Evolutionary conservation across 1,284 basidiomycete species (phyloP), one percentile per base, ranked within the genome.

Genomic region (Vanrija pseudolonga): DNA sequence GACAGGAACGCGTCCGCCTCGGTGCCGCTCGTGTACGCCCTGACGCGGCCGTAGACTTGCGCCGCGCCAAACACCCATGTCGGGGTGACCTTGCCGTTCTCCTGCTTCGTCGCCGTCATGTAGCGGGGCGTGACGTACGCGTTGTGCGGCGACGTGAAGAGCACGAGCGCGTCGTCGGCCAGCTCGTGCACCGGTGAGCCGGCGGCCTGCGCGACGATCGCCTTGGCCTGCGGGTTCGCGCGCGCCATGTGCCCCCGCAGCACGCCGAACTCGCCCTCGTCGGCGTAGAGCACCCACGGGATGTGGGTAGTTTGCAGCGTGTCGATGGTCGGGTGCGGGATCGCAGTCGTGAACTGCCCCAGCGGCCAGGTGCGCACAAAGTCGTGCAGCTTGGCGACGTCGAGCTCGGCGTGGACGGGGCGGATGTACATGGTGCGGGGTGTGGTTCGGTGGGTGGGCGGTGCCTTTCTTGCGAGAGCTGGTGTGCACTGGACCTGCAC

Each of bases 291-390:
- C 17, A 79, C 59, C 61, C 71, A 80, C 1, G 78, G 78, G 52
- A 79, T 74, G 55, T 80, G 78, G 11, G 71, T 72, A 19, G 72
- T 69, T 55, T 79, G 78, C 24, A 80, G 56, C 23, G 69, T 67
- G 6, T 76, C 59, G 39, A 63, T 46, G 4, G 43, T 44, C 3
- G 73, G 52, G 19, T 70, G 66, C 0, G 65, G 56, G 55, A 78
- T 72, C 3, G 75, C 64, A 8, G 77, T 77, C 14, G 76, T 77
- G 53, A 79, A 61, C n/a, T 77, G 62, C 1, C 78, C 78, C 1
- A 79, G 67, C 3, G 77, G 77, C 56, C 77, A 67, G 6, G 61
- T 51, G 19, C 68, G 69, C 50, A 79, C 70, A 60, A 79, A 76
- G 1, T 45, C 52, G 42, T 69, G 73, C 6, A 79, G 68, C 1